Base-by-base conservation (phyloP, 345 rosid species). In the Microcos paniculata region DNA sequence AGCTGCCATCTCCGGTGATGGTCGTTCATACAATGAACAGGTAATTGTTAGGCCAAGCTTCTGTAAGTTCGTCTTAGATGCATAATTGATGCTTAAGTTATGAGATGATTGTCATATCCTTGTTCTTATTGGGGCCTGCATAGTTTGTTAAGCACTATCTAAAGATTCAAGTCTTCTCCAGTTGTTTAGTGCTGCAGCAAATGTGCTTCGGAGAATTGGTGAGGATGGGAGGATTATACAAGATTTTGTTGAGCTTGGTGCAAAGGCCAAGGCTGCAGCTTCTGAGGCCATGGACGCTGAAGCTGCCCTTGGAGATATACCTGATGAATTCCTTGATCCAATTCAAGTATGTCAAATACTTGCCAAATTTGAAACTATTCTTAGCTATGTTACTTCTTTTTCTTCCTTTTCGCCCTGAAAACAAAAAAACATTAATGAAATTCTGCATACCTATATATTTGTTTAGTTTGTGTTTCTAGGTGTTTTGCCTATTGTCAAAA, bases 291-390 rank as follows among this genome's bases (percentile, higher is more conserved):
- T 92, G 97, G 98, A 96, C 58, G 77, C 98, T 68, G 99, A 96
- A 88, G 98, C 93, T 74, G 76, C 89, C 69, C 97, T 96, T 16
- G 98, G 99, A 74, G 99, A 95, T 74, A 88, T 90, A 79, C 99
- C 98, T 0, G 99, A 96, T 24, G 99, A 94, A 83, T 96, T 92
- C 88, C 98, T 96, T n/a, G 99, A 96, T 76, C 99, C 97, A 62
- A 92, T 92, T 78, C 97, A 92, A 79, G 97, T 89, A 88, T 76
- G 71, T 82, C 76, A 72, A 35, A 58, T 74, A 43, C 61, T 38
- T 48, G 21, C 42, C 43, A 11, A 15, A 38, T 31, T 42, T 24
- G 6, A 35, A 70, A 49, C 49, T 43, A 45, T 13, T 12, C 28
- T 30, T 64, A 12, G 24, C 31, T 56, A 24, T 66, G 51, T 1